Evolutionary conservation across 75 land plant genomes (phyloP), one percentile per base, ranked within the genome.

Genomic region (Pinus taeda): DNA sequence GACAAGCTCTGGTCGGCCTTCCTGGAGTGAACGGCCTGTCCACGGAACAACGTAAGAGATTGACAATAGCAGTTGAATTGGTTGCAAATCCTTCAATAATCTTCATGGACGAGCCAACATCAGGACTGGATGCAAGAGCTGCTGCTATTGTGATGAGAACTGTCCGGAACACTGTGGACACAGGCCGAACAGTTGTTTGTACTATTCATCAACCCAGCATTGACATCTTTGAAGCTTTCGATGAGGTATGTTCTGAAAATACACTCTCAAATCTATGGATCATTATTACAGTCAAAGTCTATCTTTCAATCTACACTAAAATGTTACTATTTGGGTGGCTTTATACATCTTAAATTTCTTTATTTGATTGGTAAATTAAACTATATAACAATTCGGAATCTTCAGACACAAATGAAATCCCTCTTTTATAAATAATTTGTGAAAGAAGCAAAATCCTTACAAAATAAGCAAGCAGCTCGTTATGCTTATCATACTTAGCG

Each of bases 141-240:
- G 89, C 91, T 30, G 91, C 91, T 39, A 89, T 89, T 57, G 91
- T 89, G n/a, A 89, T 89, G 91, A 73, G 91, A 49, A 85, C 89
- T 4, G 91, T 89, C 65, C 74, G 91, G 36, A 89, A 89, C 49
- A 89, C 91, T 18, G 91, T 89, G n/a, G 80, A 89, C 57, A 89
- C 91, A 1, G 91, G 91, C 6, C 79, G 91, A 57, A 89, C 91
- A 6, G 91, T 89, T 26, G 90, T 89, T 22, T 89, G 91, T 83
- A 89, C 91, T 21, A 89, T 89, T 56, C 91, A 89, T 74, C 91
- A 89, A 39, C 91, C 91, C 24, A 89, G 91, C 81, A 87, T 89
- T 53, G 91, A 89, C 63, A 89, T 89, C 21, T 89, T 89, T 58
- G 91, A 89, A 74, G 80, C 91, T 24, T 89, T 89, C 70, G 91